phyloP scores from a whole-genome alignment of 208 protist species.

The Porcisia deanei region DNA sequence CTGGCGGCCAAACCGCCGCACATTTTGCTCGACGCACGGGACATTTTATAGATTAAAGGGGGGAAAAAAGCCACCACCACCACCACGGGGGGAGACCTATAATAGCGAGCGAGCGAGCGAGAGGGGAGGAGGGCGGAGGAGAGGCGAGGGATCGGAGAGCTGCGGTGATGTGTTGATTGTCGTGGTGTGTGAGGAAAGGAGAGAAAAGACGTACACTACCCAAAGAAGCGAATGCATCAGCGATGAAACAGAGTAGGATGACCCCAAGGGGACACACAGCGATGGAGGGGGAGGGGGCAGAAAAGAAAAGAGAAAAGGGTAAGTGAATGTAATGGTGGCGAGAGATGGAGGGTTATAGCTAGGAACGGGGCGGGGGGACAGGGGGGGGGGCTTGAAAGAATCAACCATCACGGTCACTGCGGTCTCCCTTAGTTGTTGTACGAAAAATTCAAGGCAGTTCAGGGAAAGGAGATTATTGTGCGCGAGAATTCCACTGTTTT shows the following conservation, averaged over 20 bases:
- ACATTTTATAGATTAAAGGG: constrained; percentile 36
- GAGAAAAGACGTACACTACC: background rate
- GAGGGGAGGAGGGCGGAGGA: background rate
- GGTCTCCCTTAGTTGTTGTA: no score
- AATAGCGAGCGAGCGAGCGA: background rate
- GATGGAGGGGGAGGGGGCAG: background rate
- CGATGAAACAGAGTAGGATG: background rate
- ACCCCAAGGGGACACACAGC: no score
- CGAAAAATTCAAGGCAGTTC: no score
- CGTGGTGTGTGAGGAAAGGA: background rate
- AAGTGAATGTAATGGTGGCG: no score
- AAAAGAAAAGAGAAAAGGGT: no score
- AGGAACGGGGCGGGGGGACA: no score
- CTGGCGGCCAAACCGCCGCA: constrained; percentile 49
- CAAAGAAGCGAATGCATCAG: background rate
- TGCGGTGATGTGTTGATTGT: background rate
- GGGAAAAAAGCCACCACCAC: background rate
- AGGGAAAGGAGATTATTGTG: no score
- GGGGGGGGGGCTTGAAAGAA: no score
- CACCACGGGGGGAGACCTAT: background rate
- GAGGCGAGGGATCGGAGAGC: background rate
- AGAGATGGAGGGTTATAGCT: no score
- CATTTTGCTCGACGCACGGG: constrained; percentile 57
- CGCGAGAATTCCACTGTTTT: background rate
- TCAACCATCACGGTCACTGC: no score